A percentile compares a stretch with the other conserved stretches of the same genome.
Conservation (phyloP, 2,329 filamentous ascomycete genomes). For the Fusarium albosuccineum region DNA sequence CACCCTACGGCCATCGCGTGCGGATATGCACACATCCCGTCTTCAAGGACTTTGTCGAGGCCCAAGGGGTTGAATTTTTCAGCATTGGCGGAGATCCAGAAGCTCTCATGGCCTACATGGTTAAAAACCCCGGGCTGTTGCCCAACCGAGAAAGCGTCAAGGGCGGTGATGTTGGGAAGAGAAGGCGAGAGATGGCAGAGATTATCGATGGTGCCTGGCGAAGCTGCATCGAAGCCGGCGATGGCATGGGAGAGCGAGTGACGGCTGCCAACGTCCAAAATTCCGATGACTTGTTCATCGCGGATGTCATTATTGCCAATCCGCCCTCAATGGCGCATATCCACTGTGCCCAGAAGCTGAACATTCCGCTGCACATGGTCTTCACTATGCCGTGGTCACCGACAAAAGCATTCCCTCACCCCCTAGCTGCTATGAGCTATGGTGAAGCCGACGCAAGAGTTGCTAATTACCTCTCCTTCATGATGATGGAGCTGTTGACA, state of each 20-base stretch:
- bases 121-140: slow-evolving; percentile 55
- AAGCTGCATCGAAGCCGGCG: slow-evolving; percentile 54
- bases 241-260: slow-evolving; percentile 47
- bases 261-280: slow-evolving; percentile 45
- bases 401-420: slow-evolving; percentile 57
- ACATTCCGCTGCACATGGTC: slow-evolving; percentile 64
- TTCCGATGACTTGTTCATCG: slow-evolving; percentile 60
- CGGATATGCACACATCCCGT: slow-evolving; percentile 68
- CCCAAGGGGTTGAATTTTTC: slow-evolving; percentile 68
- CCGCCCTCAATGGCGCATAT: slow-evolving; percentile 66
- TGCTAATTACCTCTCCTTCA: slow-evolving; percentile 43
- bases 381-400: slow-evolving; percentile 79
- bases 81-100: slow-evolving; percentile 69
- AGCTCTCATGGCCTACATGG: slow-evolving; percentile 60
- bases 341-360: slow-evolving; percentile 63
- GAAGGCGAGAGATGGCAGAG: slow-evolving; percentile 53
- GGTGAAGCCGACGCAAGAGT: slow-evolving; percentile 40
- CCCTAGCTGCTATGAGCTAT: slow-evolving; percentile 54
- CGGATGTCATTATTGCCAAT: slow-evolving; percentile 67
- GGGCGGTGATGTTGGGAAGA: slow-evolving; percentile 53
- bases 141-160: slow-evolving; percentile 52
- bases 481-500: slow-evolving; percentile 77
- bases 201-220: slow-evolving; percentile 55
- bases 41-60: slow-evolving; percentile 66
- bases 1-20: slow-evolving; percentile 64